Base-by-base conservation (phyloP, 305 asterid species). In the Fraxinus floribunda region DNA sequence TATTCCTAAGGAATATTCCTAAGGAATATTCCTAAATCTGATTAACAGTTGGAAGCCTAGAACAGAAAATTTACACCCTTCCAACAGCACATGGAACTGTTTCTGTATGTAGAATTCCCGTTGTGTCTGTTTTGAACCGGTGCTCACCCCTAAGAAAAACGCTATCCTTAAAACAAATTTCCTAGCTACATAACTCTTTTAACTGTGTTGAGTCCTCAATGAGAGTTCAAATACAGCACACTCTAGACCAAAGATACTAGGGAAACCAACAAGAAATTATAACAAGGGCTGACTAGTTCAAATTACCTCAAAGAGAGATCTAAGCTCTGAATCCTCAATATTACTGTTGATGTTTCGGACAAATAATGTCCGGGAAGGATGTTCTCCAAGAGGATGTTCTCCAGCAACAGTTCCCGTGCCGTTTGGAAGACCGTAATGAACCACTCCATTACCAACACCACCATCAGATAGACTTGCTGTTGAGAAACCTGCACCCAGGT, bases 311-410 rank as follows among this genome's bases (percentile, higher is more conserved):
- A 95, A 95, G 81, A 95, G 92, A 74, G 85, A 74, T 80, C 88
- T 88, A 77, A 94, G 90, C 85, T 95, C 97, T 3, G 93, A 83
- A 87, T 95, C 98, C 88, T 95, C 98, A 7, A 95, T 92, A 76
- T 88, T 88, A 84, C 97, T 93, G 81, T 91, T 93, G 85, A 92
- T 95, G 81, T 95, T 95, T 46, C 97, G 92, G 3, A 95, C 97
- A 73, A 93, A 95, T 76, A 95, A 85, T 5, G 98, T 95, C 82
- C 97, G 83, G 0, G 98, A 93, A 83, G 98, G 98, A 85, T 92
- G 97, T 90, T 95, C 98, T 22, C 98, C 97, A 38, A 87, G 88
- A 75, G 98, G 98, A 86, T 95, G 98, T 89, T 95, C 97, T 44
- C 96, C 95, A 41, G 83, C 78, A 84, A 91, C 78, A 80, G 90